Evolutionary conservation across 2,329 filamentous ascomycete species (phyloP).

Genomic region (Ilyonectria robusta): DNA sequence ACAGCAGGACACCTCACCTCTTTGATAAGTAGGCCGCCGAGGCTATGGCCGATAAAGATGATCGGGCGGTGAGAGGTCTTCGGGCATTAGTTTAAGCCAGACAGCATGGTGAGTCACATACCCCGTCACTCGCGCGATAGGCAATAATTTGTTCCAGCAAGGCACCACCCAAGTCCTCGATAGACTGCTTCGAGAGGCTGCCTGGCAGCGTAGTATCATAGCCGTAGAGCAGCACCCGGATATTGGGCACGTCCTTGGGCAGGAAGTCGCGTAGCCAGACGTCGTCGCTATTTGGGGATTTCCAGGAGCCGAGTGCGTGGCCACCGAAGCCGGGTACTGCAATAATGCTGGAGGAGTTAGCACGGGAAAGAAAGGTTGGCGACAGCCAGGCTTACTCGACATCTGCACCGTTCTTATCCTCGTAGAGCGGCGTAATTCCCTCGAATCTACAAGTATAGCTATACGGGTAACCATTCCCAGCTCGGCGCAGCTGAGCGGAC

Average conservation of each 20-base stretch:
- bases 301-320: conserved; percentile 50
- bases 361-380: neutral
- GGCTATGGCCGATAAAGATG: conserved; percentile 42
- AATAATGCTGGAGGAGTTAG: conserved; percentile 41
- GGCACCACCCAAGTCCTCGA: conserved; percentile 34
- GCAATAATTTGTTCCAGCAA: conserved; percentile 36
- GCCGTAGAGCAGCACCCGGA: conserved; percentile 49
- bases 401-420: conserved; percentile 21
- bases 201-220: conserved; percentile 46
- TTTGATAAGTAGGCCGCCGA: conserved; percentile 48
- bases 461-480: conserved; percentile 2
- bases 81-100: conserved; percentile 11
- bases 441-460: conserved; percentile 34
- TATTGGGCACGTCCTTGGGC: conserved; percentile 26
- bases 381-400: conserved; percentile 38
- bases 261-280: conserved; percentile 48
- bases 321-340: conserved; percentile 49
- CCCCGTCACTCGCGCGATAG: conserved; percentile 31
- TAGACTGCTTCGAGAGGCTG: conserved; percentile 40
- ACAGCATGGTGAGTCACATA: conserved; percentile 19
- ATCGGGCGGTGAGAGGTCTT: conserved; percentile 21
- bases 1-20: conserved; percentile 33
- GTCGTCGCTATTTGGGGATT: conserved; percentile 39
- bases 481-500: neutral
- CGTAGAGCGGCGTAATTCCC: conserved; percentile 47